Conservation (phyloP, 2,329 filamentous ascomycete species). For the Dactylellina cionopaga region DNA sequence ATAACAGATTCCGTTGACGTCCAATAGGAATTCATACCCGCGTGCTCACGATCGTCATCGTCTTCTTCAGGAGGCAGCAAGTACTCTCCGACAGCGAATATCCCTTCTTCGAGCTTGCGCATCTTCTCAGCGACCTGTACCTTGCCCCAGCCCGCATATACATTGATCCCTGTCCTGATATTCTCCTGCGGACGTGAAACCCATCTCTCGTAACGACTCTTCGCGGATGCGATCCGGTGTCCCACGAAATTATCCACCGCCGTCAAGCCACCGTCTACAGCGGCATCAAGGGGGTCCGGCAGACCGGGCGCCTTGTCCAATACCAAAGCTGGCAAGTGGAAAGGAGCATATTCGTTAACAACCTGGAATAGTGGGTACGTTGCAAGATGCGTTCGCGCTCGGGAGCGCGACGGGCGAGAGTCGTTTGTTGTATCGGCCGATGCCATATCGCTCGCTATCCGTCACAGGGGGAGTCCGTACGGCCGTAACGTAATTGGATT, state of each 20-base stretch:
- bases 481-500: background rate
- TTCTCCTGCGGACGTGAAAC: constrained; percentile 36
- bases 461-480: background rate
- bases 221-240: constrained; percentile 24
- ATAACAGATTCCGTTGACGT: constrained; percentile 46
- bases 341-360: constrained; percentile 43
- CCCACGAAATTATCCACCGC: constrained; percentile 37
- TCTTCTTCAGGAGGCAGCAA: constrained; percentile 35
- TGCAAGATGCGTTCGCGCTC: constrained; percentile 31
- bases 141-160: constrained; percentile 47
- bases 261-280: constrained; percentile 31
- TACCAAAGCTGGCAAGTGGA: constrained; percentile 31
- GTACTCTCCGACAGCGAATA: constrained; percentile 41
- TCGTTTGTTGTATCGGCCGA: constrained; percentile 29
- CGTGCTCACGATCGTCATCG: constrained; percentile 40
- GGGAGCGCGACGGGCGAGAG: constrained; percentile 35
- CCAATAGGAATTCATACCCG: constrained; percentile 45
- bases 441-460: constrained; percentile 16
- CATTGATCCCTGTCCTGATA: constrained; percentile 39
- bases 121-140: constrained; percentile 28
- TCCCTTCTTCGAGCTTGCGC: constrained; percentile 38
- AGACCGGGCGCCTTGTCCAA: constrained; percentile 31
- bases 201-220: constrained; percentile 41
- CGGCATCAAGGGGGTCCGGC: constrained; percentile 42
- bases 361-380: constrained; percentile 37